phyloP scores from a whole-genome alignment of 108 stramenopile species.

The Skeletonema menzelii region DNA sequence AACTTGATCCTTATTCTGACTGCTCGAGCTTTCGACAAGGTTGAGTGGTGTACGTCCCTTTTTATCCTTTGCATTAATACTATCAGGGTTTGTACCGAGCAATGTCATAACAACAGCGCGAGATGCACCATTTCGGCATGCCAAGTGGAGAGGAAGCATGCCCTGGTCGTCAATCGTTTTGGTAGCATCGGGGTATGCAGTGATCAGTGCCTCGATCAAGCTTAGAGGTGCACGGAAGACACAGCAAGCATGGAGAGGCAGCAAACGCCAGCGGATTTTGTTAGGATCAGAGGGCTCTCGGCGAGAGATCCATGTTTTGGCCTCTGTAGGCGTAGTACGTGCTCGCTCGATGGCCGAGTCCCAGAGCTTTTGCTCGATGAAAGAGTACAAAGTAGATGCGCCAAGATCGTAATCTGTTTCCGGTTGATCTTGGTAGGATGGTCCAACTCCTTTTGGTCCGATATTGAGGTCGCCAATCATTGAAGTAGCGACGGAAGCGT shows the following conservation, averaged over 20 bases:
- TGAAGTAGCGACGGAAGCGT: slow-evolving; percentile 14
- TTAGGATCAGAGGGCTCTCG: slow-evolving; percentile 59
- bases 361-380: slow-evolving; percentile 85
- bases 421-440: slow-evolving; percentile 50
- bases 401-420: slow-evolving; percentile 84
- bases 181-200: slow-evolving; percentile 69
- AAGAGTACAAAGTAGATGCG: slow-evolving; percentile 76
- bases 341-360: slow-evolving; percentile 71
- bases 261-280: slow-evolving; percentile 67
- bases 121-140: slow-evolving; percentile 84
- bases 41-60: slow-evolving; percentile 79
- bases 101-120: slow-evolving; percentile 83
- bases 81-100: slow-evolving; percentile 69
- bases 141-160: slow-evolving; percentile 87
- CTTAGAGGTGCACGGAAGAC: slow-evolving; percentile 75
- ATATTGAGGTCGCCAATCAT: slow-evolving; percentile 3
- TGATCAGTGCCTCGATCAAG: slow-evolving; percentile 78
- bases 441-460: slow-evolving; percentile 1
- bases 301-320: slow-evolving; percentile 79
- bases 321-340: slow-evolving; percentile 66
- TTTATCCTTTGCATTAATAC: slow-evolving; percentile 66
- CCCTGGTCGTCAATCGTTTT: slow-evolving; percentile 90
- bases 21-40: slow-evolving; percentile 64
- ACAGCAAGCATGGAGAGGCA: slow-evolving; percentile 84
- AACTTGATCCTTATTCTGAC: slow-evolving; percentile 84